phyloP scores from a whole-genome alignment of 1,284 basidiomycete genomes.

The Malassezia nana region DNA sequence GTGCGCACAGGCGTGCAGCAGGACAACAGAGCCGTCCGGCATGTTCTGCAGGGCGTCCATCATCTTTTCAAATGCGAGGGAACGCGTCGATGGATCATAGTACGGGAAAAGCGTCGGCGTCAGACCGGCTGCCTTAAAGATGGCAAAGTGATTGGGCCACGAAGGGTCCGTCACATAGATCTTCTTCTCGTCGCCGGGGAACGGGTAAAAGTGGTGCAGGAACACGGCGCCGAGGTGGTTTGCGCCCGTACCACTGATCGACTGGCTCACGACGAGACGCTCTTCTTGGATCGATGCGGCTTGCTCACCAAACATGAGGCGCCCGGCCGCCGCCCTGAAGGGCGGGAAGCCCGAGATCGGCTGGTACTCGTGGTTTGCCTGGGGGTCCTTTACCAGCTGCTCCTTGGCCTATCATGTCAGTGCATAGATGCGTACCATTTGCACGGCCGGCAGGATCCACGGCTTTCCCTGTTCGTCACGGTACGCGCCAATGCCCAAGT shows the following conservation, averaged over 20 bases:
- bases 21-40: conserved; percentile 67
- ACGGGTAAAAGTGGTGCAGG: conserved; percentile 68
- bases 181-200: conserved; percentile 49
- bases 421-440: background rate
- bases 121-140: conserved; percentile 74
- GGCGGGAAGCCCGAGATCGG: conserved; percentile 77
- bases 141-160: conserved; percentile 88
- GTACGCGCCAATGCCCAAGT: conserved; percentile 74
- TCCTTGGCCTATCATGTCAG: conserved; percentile 59
- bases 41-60: conserved; percentile 55
- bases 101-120: conserved; percentile 73
- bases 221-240: conserved; percentile 86
- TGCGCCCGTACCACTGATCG: conserved; percentile 89
- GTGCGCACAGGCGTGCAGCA: conserved; percentile 87
- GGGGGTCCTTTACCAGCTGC: conserved; percentile 61
- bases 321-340: conserved; percentile 68
- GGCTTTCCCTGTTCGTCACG: conserved; percentile 90
- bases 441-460: conserved; percentile 77
- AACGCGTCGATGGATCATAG: conserved; percentile 79
- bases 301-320: conserved; percentile 66
- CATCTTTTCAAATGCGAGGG: conserved; percentile 71
- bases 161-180: conserved; percentile 81
- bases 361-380: conserved; percentile 84
- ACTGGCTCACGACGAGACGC: conserved; percentile 50
- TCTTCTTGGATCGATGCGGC: conserved; percentile 65